Conservation (phyloP, 352 stramenopile genomes). For the Pythium monospermum region DNA sequence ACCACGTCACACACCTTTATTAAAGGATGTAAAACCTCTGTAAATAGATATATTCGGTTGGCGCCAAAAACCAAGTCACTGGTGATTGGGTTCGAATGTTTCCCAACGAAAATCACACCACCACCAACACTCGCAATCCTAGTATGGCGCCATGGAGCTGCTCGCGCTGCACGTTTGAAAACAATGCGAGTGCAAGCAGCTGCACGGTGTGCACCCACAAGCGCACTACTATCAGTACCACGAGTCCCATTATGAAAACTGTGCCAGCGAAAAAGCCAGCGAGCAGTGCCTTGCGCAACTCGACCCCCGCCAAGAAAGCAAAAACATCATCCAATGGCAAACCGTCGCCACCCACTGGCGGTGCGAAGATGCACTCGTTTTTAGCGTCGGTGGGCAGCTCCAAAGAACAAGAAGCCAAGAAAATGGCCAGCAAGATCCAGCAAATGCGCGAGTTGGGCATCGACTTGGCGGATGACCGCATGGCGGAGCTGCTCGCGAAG, state of each 20-base stretch:
- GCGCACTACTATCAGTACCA: neutral
- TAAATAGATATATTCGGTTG: conserved; percentile 9
- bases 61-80: conserved; percentile 12
- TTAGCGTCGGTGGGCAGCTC: conserved; percentile 59
- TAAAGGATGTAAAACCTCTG: conserved; percentile 4
- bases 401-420: conserved; percentile 49
- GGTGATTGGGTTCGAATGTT: conserved; percentile 6
- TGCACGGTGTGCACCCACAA: conserved; percentile 55
- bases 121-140: too few relatives aligned
- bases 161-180: conserved; percentile 72
- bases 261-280: conserved; percentile 3
- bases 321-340: neutral
- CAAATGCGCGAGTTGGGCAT: conserved; percentile 78
- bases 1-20: conserved; percentile 9
- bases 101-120: neutral
- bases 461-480: conserved; percentile 41
- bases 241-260: neutral
- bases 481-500: conserved; percentile 52
- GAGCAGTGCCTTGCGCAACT: too few relatives aligned
- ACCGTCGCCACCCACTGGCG: neutral
- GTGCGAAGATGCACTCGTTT: conserved; percentile 27
- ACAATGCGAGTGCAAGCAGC: conserved; percentile 23
- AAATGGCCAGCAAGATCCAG: conserved; percentile 58
- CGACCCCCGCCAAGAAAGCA: conserved; percentile 13
- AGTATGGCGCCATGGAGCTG: conserved; percentile 73